Base-by-base conservation (phyloP, 805 yeast species). In the Debaryomyces castellii region DNA sequence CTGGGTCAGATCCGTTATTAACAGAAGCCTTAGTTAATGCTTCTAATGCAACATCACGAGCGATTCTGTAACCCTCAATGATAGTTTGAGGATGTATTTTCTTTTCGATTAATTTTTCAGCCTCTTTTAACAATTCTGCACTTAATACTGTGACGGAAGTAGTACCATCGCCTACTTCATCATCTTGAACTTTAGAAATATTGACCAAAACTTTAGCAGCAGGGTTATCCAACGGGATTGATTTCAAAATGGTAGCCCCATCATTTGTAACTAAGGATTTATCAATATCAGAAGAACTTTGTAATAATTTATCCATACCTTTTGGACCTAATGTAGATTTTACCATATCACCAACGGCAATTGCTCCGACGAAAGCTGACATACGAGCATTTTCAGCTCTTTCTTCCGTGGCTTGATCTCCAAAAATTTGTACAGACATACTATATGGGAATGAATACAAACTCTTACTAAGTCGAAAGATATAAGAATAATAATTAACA, bases 141-240 rank as follows among this genome's bases (percentile, higher is more conserved):
- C 92, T 83, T 47, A 92, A 71, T 25, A 92, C 85, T 0, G 97
- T 88, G 17, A 92, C 99, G 23, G 96, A 86, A 1, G 99, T 92
- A 37, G 99, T 92, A 54, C 99, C 99, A 69, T 92, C 99, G 49
- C 99, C 99, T 52, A 94, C 96, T 67, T 92, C 98, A 49, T 95
- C 96, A 64, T 92, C 99, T 71, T 92, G 99, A 2, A 96, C 90
- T 64, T 95, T 85, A 14, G 97, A 87, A 47, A 92, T 87, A 63
- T 92, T 96, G 44, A 92, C 99, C 54, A 92, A 73, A 49, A 92
- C 91, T 66, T 89, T 89, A 20, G 99, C 99, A 12, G 98, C 98
- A 8, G 98, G 98, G 59, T 94, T 92, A 63, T 91, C 97, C 54
- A 94, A 81, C 12, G 98, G 97, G 57, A 94, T 92, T 1, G 96